phyloP scores from a whole-genome alignment of 2,329 filamentous ascomycete genomes.

The Thielaviopsis cerberus region DNA sequence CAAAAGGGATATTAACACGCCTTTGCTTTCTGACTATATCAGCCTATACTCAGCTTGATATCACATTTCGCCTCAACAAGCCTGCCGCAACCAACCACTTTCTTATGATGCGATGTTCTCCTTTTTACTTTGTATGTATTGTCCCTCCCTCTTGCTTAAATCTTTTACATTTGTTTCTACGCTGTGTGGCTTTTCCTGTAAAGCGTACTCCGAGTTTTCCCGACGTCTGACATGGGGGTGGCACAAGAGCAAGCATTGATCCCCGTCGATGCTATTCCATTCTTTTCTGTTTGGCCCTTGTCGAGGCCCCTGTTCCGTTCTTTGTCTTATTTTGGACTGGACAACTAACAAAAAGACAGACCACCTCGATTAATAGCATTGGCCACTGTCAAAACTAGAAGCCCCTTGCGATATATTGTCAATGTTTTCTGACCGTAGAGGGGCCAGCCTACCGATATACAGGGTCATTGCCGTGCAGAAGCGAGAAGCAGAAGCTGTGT shows the following conservation, averaged over 20 bases:
- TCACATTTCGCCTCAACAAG: not conserved
- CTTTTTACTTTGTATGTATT: not conserved
- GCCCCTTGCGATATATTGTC: not conserved
- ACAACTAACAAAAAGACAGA: not conserved
- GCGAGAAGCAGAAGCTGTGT: not conserved
- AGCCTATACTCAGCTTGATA: not conserved
- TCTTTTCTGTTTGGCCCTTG: not conserved
- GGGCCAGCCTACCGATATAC: not conserved
- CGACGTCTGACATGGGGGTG: not conserved
- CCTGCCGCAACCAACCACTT: not conserved
- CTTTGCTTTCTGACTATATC: not conserved
- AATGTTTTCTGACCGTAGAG: not conserved
- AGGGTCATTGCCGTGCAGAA: not conserved
- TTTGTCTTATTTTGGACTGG: not conserved
- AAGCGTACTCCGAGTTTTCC: not conserved
- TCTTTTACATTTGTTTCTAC: not conserved
- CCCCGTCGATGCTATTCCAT: not conserved
- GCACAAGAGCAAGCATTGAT: not conserved
- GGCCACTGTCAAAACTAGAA: not conserved
- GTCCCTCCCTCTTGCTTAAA: no score
- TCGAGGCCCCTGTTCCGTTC: not conserved
- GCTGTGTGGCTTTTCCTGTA: not conserved
- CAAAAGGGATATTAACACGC: constrained; percentile 3
- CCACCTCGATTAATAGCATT: no score
- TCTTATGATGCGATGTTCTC: not conserved